Percentiles rank a stretch among this genome's conserved stretches.
Conservation (phyloP, 163 green algal species). For the Prototheca wickerhamii region DNA sequence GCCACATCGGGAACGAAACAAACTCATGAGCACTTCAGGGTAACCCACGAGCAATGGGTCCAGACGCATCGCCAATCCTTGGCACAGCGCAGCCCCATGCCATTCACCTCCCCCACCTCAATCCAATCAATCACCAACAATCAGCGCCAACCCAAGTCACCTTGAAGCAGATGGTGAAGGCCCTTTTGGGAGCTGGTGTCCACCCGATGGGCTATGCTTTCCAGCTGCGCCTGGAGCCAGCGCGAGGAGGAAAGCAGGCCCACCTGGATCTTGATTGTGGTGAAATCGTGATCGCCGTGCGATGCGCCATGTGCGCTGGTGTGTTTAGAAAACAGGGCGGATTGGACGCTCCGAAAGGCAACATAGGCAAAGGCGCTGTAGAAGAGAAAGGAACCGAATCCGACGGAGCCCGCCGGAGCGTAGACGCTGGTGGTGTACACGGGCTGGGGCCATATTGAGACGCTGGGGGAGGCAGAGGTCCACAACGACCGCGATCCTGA, state of each 20-base stretch:
- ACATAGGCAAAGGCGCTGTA: slow-evolving; percentile 26
- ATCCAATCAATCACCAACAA: slow-evolving; percentile 1
- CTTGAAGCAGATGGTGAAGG: slow-evolving; percentile 75
- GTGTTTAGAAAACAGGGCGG: too few relatives aligned
- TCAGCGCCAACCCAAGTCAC: slow-evolving; percentile 25
- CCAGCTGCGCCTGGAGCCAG: slow-evolving; percentile 74
- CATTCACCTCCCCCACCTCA: neutral
- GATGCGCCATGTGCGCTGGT: too few relatives aligned
- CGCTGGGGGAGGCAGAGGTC: neutral
- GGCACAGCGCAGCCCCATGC: too few relatives aligned
- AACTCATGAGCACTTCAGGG: neutral
- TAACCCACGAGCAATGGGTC: too few relatives aligned
- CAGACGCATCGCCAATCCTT: too few relatives aligned
- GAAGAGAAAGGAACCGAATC: slow-evolving; percentile 22
- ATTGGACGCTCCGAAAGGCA: too few relatives aligned
- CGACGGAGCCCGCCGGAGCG: slow-evolving; percentile 10
- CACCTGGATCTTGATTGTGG: slow-evolving; percentile 65
- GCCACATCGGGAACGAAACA: too few relatives aligned
- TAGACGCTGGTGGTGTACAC: neutral
- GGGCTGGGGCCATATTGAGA: neutral
- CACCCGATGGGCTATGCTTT: slow-evolving; percentile 64
- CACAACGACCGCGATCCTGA: too few relatives aligned
- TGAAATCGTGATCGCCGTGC: neutral
- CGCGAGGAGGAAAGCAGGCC: slow-evolving; percentile 78
- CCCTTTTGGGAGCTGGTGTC: slow-evolving; percentile 73